A percentile compares a stretch with the other conserved stretches of the same genome.
phyloP scores from a whole-genome alignment of 176 grass and related monocot species.

The Lolium multiflorum region DNA sequence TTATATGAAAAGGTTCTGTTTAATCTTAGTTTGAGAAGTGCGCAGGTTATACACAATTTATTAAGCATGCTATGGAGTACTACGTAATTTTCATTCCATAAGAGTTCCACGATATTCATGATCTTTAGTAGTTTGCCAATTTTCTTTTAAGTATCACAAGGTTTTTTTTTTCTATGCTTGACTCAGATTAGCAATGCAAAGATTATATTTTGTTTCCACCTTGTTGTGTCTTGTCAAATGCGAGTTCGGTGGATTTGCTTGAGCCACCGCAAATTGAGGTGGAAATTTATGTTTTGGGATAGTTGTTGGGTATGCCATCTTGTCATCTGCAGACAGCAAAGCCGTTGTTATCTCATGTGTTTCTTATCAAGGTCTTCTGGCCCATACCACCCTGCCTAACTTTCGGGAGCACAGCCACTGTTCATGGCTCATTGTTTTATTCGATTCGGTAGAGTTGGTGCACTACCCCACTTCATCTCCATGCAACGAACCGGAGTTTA shows the following conservation, averaged over 20 bases:
- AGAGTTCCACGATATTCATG: background rate
- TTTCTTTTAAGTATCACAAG: background rate
- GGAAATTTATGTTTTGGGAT: conserved; percentile 2
- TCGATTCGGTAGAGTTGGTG: conserved; percentile 20
- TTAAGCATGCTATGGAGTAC: background rate
- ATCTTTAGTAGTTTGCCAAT: background rate
- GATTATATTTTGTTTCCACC: conserved; percentile 2
- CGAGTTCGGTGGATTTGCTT: conserved; percentile 23
- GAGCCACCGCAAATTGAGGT: background rate
- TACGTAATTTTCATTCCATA: background rate
- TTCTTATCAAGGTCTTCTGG: conserved; percentile 15
- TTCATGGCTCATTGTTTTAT: conserved; percentile 44
- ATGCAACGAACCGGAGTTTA: background rate
- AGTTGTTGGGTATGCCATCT: conserved; percentile 31
- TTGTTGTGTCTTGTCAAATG: conserved; percentile 45
- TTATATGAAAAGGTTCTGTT: background rate
- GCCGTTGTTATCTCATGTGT: conserved; percentile 36
- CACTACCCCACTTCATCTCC: background rate
- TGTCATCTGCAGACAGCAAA: conserved; percentile 38
- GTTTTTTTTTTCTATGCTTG: background rate
- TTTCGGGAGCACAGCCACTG: conserved; percentile 39
- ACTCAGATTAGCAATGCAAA: background rate
- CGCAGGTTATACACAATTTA: background rate
- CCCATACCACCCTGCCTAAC: conserved; percentile 38
- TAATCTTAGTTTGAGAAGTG: background rate